These are phyloP conservation scores for Syzygium jambos DNA, from an alignment of 345 rosid genomes.

Conservation along the genomic window DNA sequence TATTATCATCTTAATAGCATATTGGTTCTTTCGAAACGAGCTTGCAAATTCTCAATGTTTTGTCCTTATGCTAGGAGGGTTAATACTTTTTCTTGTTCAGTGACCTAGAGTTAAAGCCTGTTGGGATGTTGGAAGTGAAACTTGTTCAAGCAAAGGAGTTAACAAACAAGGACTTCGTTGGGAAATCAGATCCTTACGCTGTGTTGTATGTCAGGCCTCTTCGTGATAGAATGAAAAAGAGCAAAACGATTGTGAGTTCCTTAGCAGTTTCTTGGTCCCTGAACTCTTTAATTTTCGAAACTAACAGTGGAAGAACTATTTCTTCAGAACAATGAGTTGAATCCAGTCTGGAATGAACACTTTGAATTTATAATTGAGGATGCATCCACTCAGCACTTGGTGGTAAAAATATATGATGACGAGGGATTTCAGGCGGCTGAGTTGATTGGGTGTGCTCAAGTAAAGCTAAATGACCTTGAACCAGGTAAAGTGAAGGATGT, in stretches of 20 bases:
- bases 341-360: slow-evolving; percentile 99
- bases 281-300: not conserved
- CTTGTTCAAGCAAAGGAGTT: slow-evolving; percentile 93
- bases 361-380: slow-evolving; percentile 88
- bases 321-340: slow-evolving; percentile 81
- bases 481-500: slow-evolving; percentile 99
- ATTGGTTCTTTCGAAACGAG: not conserved
- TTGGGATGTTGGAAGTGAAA: slow-evolving; percentile 88
- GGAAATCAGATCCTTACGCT: slow-evolving; percentile 98
- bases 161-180: slow-evolving; percentile 90
- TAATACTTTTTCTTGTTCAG: slow-evolving; percentile 34
- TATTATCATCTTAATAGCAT: not conserved
- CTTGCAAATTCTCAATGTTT: not conserved
- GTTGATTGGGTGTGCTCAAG: slow-evolving; percentile 81
- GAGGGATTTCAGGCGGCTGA: slow-evolving; percentile 94
- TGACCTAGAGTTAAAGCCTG: slow-evolving; percentile 89
- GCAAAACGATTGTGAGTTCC: slow-evolving; percentile 72
- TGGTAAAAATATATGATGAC: slow-evolving; percentile 78
- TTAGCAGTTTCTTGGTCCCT: not conserved
- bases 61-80: not conserved
- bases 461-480: slow-evolving; percentile 65
- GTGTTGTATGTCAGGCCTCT: slow-evolving; percentile 72
- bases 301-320: not conserved
- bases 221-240: slow-evolving; percentile 62
- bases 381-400: slow-evolving; percentile 82